phyloP scores from a whole-genome alignment of 352 stramenopile species.

The Peronospora belbahrii region DNA sequence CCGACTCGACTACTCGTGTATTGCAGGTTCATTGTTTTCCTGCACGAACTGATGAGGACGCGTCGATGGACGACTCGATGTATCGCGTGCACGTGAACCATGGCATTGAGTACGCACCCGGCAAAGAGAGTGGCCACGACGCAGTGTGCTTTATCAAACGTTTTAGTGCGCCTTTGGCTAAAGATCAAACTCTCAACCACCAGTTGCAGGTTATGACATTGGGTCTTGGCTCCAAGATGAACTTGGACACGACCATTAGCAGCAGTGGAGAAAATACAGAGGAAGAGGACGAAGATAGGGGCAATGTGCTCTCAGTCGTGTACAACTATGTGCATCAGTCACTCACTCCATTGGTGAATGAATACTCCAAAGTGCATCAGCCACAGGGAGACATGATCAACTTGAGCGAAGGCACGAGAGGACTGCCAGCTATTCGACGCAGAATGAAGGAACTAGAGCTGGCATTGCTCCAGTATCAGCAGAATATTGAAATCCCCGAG shows the following conservation, averaged over 20 bases:
- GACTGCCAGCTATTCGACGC: slow-evolving; percentile 80
- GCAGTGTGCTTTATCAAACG: slow-evolving; percentile 86
- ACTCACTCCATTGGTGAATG: slow-evolving; percentile 77
- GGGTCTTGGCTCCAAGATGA: slow-evolving; percentile 44
- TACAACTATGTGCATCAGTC: slow-evolving; percentile 88
- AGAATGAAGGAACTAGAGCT: slow-evolving; percentile 92
- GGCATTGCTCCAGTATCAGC: slow-evolving; percentile 90
- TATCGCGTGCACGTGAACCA: slow-evolving; percentile 63
- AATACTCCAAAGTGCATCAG: slow-evolving; percentile 82
- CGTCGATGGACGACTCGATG: slow-evolving; percentile 15
- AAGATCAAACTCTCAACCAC: slow-evolving; percentile 62
- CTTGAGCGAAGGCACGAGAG: slow-evolving; percentile 56
- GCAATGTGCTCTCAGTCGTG: slow-evolving; percentile 69
- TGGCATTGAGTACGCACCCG: slow-evolving; percentile 61
- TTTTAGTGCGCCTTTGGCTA: slow-evolving; percentile 51
- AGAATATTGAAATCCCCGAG: slow-evolving; percentile 92
- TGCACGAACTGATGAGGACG: slow-evolving; percentile 21
- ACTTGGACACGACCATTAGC: slow-evolving; percentile 13
- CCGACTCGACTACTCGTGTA: slow-evolving; percentile 49
- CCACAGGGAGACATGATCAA: slow-evolving; percentile 57
- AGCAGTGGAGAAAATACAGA: slow-evolving; percentile 50
- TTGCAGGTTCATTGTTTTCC: slow-evolving; percentile 70
- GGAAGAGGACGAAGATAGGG: slow-evolving; percentile 56
- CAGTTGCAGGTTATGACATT: slow-evolving; percentile 87
- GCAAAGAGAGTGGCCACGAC: slow-evolving; percentile 61